Percentiles rank a stretch among this genome's conserved stretches.
These are phyloP conservation scores for Cyclotella choctawhatcheeana DNA, from an alignment of 108 stramenopile genomes.

Conservation along the genomic window DNA sequence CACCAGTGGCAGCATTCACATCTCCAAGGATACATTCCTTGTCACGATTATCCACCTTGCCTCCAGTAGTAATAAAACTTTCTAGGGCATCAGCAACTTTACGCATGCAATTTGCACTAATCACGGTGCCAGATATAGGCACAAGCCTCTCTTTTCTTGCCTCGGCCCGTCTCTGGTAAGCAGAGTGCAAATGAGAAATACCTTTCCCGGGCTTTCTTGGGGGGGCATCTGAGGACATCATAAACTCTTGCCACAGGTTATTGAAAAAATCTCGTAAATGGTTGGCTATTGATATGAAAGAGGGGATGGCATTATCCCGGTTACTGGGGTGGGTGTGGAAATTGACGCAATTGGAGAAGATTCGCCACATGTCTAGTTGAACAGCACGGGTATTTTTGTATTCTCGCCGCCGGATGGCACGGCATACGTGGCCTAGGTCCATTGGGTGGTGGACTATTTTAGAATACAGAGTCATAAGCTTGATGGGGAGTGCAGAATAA, in stretches of 20 bases:
- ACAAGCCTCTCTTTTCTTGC: slow-evolving; percentile 64
- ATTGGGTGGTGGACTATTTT: slow-evolving; percentile 88
- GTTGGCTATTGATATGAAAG: slow-evolving; percentile 81
- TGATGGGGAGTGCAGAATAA: no score
- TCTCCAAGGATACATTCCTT: slow-evolving; percentile 63
- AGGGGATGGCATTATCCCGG: slow-evolving; percentile 78
- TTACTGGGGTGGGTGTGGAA: slow-evolving; percentile 86
- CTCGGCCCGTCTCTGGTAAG: slow-evolving; percentile 61
- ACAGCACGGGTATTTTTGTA: slow-evolving; percentile 76
- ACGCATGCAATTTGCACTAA: slow-evolving; percentile 61
- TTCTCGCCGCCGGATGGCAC: slow-evolving; percentile 70
- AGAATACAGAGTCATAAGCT: slow-evolving; percentile 74
- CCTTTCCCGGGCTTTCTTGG: slow-evolving; percentile 43
- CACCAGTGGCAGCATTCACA: slow-evolving; percentile 45
- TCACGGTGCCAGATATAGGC: slow-evolving; percentile 65
- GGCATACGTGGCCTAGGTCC: slow-evolving; percentile 83
- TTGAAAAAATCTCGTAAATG: slow-evolving; percentile 90
- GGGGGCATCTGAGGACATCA: slow-evolving; percentile 81
- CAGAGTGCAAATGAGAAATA: slow-evolving; percentile 46
- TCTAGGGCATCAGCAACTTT: slow-evolving; percentile 52
- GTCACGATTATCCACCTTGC: slow-evolving; percentile 74
- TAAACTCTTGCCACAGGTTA: slow-evolving; percentile 83
- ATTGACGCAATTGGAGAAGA: slow-evolving; percentile 87
- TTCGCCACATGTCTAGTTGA: slow-evolving; percentile 87
- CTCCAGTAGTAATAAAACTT: slow-evolving; percentile 66